Evolutionary conservation across 306 rosid species (phyloP), one percentile per base, ranked within the genome.

Genomic region (Vigna reflexopilosa): DNA sequence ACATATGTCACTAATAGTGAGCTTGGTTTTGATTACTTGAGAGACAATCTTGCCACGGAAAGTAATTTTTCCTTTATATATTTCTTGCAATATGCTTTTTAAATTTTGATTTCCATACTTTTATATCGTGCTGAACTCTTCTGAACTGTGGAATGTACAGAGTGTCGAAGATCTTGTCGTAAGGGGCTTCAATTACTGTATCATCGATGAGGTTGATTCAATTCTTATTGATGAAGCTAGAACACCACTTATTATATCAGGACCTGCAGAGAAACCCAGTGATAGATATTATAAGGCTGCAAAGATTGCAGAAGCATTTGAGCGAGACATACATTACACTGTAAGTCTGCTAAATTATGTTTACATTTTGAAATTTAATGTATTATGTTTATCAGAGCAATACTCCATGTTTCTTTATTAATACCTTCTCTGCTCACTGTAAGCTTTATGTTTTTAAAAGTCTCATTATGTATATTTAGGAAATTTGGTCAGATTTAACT

Each of bases 41-140:
- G 98, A 84, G 98, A 95, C 92, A 95, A 95, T 87, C 98, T 95
- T 81, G 98, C 98, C 96, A 95, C 93, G 98, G 98, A 95, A 95
- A 92, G 98, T 95, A 87, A 86, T 89, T 87, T 84, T 89, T 88
- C 81, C 88, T 85, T 87, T 90, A 76, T 84, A 45, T 76, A 73
- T 79, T 81, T 30, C 48, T 62, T 85, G 63, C 75, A 48, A 40
- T 77, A 45, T 82, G 69, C 63, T 65, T 66, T 47, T 30, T 69
- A 48, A 48, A 34, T 12, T 66, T 80, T 66, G 77, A 24, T 42
- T 85, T 75, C 52, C 20, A 57, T 58, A 63, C 66, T 14, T 69
- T 78, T 6, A 73, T 78, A 54, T 62, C 45, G 19, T 66, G n/a
- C 78, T 87, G 80, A 77, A 68, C 81, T 58, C 38, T 56, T 58